Evolutionary conservation across 2,329 filamentous ascomycete genomes (phyloP).

Genomic region (Cladosporium sp.): DNA sequence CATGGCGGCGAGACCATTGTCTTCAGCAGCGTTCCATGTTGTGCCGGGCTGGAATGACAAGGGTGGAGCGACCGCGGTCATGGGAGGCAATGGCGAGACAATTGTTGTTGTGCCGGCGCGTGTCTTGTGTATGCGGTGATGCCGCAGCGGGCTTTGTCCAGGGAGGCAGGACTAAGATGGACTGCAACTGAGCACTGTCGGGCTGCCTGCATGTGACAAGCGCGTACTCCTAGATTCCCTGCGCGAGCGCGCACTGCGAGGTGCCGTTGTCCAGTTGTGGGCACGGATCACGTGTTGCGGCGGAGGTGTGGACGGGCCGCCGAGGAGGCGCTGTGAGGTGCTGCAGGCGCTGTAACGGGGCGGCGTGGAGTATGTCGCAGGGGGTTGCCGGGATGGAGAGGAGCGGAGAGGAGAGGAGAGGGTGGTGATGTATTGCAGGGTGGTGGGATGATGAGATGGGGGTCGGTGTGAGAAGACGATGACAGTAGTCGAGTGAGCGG

Average conservation of each 20-base stretch:
- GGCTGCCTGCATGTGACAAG: constrained; percentile 16
- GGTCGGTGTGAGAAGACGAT: background rate
- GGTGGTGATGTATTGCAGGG: background rate
- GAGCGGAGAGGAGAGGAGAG: background rate
- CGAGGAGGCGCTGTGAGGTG: background rate
- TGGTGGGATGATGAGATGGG: background rate
- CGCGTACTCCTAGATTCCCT: constrained; percentile 13
- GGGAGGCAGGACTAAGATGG: background rate
- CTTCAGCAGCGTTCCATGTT: constrained; percentile 49
- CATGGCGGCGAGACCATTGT: constrained; percentile 60
- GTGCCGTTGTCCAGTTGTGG: constrained; percentile 6
- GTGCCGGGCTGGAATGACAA: constrained; percentile 62
- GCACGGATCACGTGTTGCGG: constrained; percentile 16
- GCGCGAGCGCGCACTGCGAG: constrained; percentile 12
- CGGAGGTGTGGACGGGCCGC: constrained; percentile 5
- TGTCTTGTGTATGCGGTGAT: background rate
- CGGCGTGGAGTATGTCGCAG: background rate
- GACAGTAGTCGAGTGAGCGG: background rate
- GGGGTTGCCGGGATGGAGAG: background rate
- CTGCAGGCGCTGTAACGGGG: background rate
- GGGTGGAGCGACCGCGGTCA: constrained; percentile 68
- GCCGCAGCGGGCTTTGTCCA: constrained; percentile 12
- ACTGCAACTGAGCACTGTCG: constrained; percentile 1
- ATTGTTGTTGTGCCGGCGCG: constrained; percentile 12
- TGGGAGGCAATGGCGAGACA: constrained; percentile 34